Percentiles rank a stretch among this genome's conserved stretches.
phyloP scores from a whole-genome alignment of 345 rosid genomes.

The Salix purpurea region DNA sequence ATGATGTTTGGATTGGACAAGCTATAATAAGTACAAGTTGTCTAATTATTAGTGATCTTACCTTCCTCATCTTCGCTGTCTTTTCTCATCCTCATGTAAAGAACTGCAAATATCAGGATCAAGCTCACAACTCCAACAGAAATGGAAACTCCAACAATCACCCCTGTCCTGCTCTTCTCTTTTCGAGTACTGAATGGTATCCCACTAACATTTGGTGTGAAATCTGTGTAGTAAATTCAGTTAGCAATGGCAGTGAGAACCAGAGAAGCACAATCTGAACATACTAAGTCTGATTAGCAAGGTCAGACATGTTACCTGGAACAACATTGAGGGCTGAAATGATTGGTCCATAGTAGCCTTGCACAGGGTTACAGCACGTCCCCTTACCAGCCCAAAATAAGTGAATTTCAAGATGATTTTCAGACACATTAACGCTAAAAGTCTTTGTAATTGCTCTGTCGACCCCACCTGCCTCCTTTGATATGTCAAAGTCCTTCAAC shows the following conservation, averaged over 20 bases:
- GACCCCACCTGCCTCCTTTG: slow-evolving; percentile 31
- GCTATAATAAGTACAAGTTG: not conserved
- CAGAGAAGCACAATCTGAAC: not conserved
- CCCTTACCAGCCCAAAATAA: slow-evolving; percentile 72
- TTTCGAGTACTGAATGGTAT: not conserved
- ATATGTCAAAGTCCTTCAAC: slow-evolving; percentile 30
- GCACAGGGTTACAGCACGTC: slow-evolving; percentile 42
- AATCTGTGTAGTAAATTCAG: slow-evolving; percentile 7
- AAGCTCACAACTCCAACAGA: slow-evolving; percentile 11
- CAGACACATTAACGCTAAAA: slow-evolving; percentile 40
- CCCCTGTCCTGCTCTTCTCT: slow-evolving; percentile 10
- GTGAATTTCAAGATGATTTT: slow-evolving; percentile 53
- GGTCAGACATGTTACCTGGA: slow-evolving; percentile 20
- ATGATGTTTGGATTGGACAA: not conserved
- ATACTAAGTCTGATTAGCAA: not conserved
- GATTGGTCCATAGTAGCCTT: slow-evolving; percentile 57
- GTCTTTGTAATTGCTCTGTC: slow-evolving; percentile 13
- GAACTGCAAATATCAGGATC: not conserved
- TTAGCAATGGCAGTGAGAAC: not conserved
- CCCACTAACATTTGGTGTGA: slow-evolving; percentile 24
- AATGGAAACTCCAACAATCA: slow-evolving; percentile 26
- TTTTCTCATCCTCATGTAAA: slow-evolving; percentile 1
- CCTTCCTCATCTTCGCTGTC: slow-evolving; percentile 22
- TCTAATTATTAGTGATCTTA: not conserved
- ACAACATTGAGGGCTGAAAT: slow-evolving; percentile 38